Evolutionary conservation across 345 rosid genomes (phyloP).

Genomic region (Mangifera indica): DNA sequence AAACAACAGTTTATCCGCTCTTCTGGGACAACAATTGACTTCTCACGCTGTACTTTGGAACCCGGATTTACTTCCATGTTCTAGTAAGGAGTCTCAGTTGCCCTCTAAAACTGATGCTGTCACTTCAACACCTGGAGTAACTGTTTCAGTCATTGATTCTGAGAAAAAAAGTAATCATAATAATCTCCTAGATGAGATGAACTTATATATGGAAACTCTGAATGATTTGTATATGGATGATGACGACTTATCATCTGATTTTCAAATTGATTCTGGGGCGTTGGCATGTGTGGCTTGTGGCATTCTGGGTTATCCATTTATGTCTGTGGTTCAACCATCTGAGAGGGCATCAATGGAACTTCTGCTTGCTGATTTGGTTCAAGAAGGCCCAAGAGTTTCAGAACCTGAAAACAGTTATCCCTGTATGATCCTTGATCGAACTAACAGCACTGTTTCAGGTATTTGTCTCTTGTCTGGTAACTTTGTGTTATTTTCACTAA

Average conservation of each 20-base stretch:
- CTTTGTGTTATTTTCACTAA: not conserved
- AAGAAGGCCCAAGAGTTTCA: slow-evolving; percentile 19
- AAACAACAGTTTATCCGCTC: slow-evolving; percentile 57
- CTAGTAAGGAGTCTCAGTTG: slow-evolving; percentile 46
- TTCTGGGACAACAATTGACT: slow-evolving; percentile 50
- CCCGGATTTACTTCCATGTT: slow-evolving; percentile 72
- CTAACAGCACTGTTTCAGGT: slow-evolving; percentile 40
- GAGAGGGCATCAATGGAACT: slow-evolving; percentile 44
- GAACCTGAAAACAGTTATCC: slow-evolving; percentile 17
- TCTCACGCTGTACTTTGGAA: slow-evolving; percentile 69
- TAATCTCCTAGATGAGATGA: slow-evolving; percentile 72
- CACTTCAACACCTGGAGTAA: slow-evolving; percentile 33
- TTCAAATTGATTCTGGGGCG: slow-evolving; percentile 88
- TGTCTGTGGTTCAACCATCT: slow-evolving; percentile 85
- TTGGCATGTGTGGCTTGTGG: slow-evolving; percentile 96
- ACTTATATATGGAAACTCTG: slow-evolving; percentile 77
- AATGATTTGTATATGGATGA: slow-evolving; percentile 64
- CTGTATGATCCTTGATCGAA: slow-evolving; percentile 15
- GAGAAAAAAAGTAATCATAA: slow-evolving; percentile 36
- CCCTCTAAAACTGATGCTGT: slow-evolving; percentile 29
- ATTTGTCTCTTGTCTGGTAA: not conserved
- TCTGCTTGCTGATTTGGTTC: slow-evolving; percentile 20
- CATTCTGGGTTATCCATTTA: slow-evolving; percentile 97
- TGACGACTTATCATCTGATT: slow-evolving; percentile 72
- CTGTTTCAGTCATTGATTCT: slow-evolving; percentile 29